phyloP scores from a whole-genome alignment of 768 basidiomycete species.

The Psilocybe azurescens region DNA sequence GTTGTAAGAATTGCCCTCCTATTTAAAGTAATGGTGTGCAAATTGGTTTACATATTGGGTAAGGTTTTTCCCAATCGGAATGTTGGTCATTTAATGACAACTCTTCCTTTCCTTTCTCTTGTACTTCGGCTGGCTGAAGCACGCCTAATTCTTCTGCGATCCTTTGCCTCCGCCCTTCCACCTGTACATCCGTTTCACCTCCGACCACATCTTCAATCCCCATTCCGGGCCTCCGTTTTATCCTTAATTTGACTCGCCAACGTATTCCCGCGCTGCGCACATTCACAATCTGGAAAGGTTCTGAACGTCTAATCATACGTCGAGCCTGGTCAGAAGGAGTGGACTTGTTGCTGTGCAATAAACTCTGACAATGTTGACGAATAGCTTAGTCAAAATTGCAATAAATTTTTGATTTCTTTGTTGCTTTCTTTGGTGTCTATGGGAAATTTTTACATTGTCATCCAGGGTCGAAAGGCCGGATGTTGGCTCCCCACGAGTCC shows the following conservation, averaged over 20 bases:
- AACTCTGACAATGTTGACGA: too few species aligned
- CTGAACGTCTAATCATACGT: too few species aligned
- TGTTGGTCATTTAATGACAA: slow-evolving; percentile 4
- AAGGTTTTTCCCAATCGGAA: slow-evolving; percentile 7
- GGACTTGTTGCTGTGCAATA: too few species aligned
- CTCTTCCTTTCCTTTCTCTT: slow-evolving; percentile 3
- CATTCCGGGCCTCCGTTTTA: background rate
- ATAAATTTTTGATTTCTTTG: background rate
- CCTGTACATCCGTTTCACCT: slow-evolving; percentile 7
- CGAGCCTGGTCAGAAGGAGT: too few species aligned
- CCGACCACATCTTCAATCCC: slow-evolving; percentile 1
- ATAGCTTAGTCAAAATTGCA: too few species aligned
- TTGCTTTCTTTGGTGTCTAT: background rate
- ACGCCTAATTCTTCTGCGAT: slow-evolving; percentile 6
- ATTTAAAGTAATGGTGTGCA: background rate
- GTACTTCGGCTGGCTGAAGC: background rate
- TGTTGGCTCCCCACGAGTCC: background rate
- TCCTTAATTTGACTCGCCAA: background rate
- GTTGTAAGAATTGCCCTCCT: background rate
- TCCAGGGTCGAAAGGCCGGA: too few species aligned
- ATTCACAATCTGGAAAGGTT: background rate
- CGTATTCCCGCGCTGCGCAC: background rate
- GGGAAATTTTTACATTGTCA: background rate
- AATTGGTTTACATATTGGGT: background rate
- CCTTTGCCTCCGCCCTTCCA: slow-evolving; percentile 12